Base-by-base conservation (phyloP, 495 filamentous ascomycete species). In the Podospora pseudopauciseta region DNA sequence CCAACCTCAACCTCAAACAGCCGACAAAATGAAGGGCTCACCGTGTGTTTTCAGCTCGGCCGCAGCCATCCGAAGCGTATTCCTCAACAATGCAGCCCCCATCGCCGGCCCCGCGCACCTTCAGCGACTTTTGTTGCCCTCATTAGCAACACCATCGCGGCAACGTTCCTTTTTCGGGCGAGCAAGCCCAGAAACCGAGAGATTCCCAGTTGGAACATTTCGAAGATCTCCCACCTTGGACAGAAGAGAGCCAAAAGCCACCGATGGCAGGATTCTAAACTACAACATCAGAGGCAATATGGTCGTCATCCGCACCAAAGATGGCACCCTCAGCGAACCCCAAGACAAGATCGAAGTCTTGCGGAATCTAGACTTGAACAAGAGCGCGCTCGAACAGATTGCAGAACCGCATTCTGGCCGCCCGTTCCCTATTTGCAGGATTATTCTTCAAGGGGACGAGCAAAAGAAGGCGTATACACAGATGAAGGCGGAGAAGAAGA, bases 351-450 rank as follows among this genome's bases (percentile, higher is more conserved):
- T 39, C 56, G 66, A 79, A 20, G 77, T 87, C 19, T 81, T 93
- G 13, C 30, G 63, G 1, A 68, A 71, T 0, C 76, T 92, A 11
- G 55, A 58, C 23, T n/a, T 26, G 7, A 11, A 49, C 39, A 49
- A 49, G 39, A 49, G 89, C 67, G 85, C 81, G 56, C 82, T 95
- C 9, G 69, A 90, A 1, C 83, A 89, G 74, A 82, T 94, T 1
- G 77, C 82, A 1, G 72, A 80, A 1, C 75, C 76, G 2, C 56
- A 64, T n/a, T 23, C 61, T 18, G 67, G 67, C 2, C 71, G 67
- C 5, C 18, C 54, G 15, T 75, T 70, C 1, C 86, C 92, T 0
- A 82, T 93, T 54, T 94, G 91, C 83, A 89, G 87, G 69, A 49
- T 49, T 11, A 49, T 49, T 13, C 39, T 49, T 2, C 39, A 49